Base-by-base conservation (phyloP, 2,329 filamentous ascomycete genomes). In the Verticillium longisporum region DNA sequence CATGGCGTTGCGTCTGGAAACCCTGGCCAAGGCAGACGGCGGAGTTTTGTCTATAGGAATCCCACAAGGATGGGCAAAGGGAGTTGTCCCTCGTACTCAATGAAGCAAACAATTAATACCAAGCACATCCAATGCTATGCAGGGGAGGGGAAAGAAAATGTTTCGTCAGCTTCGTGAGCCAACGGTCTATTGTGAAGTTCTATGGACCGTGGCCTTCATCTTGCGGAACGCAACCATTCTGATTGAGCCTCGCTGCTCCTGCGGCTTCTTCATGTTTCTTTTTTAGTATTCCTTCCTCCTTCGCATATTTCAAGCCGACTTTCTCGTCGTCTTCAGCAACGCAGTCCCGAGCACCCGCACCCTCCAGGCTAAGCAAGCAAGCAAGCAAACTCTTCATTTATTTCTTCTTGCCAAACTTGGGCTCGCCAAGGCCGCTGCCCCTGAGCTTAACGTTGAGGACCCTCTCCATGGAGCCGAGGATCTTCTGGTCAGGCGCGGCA, bases 381-480 rank as follows among this genome's bases (percentile, higher is more conserved):
- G 26, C 26, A 26, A 4, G 26, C n/a, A n/a, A n/a, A n/a, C 26
- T 26, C 26, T 26, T 26, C 26, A 26, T 26, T 80, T 68, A 77
- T 65, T 75, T 75, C 81, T 90, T 91, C 83, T 90, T 92, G 66
- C 87, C 85, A 75, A 95, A 90, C 79, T 88, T 90, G 69, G 92
- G 90, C 74, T 87, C 82, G 65, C 93, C 94, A 74, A 97, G 95
- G 77, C 94, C 91, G 71, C 80, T 81, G 62, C 95, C 92, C 68
- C 93, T 84, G 71, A 97, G 83, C 80, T 96, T 92, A 71, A 97
- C 86, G 71, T 95, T 94, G 74, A 97, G 86, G 65, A 91, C 87
- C 60, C 88, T 83, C 84, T 96, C 92, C 83, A 97, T 91, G 67
- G 83, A 79, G 63, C 77, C 76, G 61, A 96, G 81, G 60, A 96